Base-by-base conservation (phyloP, 192 early-diverging fungal genomes). In the Phycomyces blakesleeanus region DNA sequence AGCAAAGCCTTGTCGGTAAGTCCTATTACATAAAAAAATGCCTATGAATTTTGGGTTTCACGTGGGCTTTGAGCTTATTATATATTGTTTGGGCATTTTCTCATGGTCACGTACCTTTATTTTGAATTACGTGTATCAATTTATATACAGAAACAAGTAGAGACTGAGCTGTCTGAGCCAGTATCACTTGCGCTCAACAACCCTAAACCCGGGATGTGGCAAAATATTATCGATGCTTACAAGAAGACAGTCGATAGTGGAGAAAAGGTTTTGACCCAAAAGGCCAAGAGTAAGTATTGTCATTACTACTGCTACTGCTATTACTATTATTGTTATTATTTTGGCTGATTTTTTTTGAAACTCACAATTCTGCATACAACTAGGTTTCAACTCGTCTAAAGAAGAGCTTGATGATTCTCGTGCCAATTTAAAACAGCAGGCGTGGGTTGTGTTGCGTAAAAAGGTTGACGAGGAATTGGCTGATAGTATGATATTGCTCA, bases 401-500 rank as follows among this genome's bases (percentile, higher is more conserved):
- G 68, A 79, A 14, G 86, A 90, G 38, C 72, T 87, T 18, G 65
- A 75, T 1, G 63, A 71, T 37, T 64, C 79, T 40, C 64, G 92
- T 3, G 52, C 65, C 41, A 80, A 80, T 29, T 55, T 86, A 55
- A 85, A 87, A 61, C 72, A 78, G 27, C 77, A 84, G 56, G 83
- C 90, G 12, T 96, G 93, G 96, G 76, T 87, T 27, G 73, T 84
- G 1, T 69, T 96, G 51, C 78, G 84, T 25, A 82, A 87, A 50
- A 81, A 82, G 44, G 68, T 96, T 44, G 83, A 87, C 47, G 89
- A 94, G 25, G 96, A 98, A 61, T 79, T 90, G 11, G 79, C 82
- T 0, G 94, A 98, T 71, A 87, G 84, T 47, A 85, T 87, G 81
- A 76, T 98, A 59, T 76, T 98, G 34, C 81, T 89, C 47, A 87